A percentile compares a stretch with the other conserved stretches of the same genome.
These are phyloP conservation scores for Pichia cephalocereana DNA, from an alignment of 805 yeast genomes.

Conservation along the genomic window DNA sequence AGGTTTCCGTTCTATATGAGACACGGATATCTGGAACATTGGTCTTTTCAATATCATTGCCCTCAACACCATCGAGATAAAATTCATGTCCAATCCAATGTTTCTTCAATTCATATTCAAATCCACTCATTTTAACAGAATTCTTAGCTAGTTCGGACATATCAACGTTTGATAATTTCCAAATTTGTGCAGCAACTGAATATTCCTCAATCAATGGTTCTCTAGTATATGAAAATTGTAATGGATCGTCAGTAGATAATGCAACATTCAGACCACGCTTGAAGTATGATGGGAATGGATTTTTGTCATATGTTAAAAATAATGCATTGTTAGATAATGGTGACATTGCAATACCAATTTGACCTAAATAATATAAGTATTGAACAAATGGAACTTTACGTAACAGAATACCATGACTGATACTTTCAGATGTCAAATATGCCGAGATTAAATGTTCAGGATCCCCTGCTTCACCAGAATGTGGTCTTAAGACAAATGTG, in stretches of 20 bases:
- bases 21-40: constrained; percentile 89
- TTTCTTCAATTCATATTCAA: constrained; percentile 74
- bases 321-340: constrained; percentile 95
- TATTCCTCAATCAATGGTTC: constrained; percentile 97
- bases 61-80: constrained; percentile 52
- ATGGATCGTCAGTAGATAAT: constrained; percentile 93
- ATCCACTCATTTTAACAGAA: constrained; percentile 90
- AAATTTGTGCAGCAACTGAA: constrained; percentile 96
- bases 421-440: constrained; percentile 81
- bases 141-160: constrained; percentile 95
- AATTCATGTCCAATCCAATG: constrained; percentile 86
- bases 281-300: constrained; percentile 88
- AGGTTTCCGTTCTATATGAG: constrained; percentile 76
- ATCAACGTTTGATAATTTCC: constrained; percentile 87
- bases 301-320: constrained; percentile 91
- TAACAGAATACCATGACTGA: constrained; percentile 88
- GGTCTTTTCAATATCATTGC: constrained; percentile 87
- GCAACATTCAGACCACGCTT: constrained; percentile 92
- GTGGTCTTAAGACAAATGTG: constrained; percentile 93
- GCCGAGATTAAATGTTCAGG: constrained; percentile 94
- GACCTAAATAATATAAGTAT: constrained; percentile 86
- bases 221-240: constrained; percentile 93
- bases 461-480: constrained; percentile 99
- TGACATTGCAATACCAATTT: constrained; percentile 96
- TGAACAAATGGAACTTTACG: constrained; percentile 94